phyloP scores from a whole-genome alignment of 495 filamentous ascomycete genomes.

The Lasiosphaeriaceae sp. region DNA sequence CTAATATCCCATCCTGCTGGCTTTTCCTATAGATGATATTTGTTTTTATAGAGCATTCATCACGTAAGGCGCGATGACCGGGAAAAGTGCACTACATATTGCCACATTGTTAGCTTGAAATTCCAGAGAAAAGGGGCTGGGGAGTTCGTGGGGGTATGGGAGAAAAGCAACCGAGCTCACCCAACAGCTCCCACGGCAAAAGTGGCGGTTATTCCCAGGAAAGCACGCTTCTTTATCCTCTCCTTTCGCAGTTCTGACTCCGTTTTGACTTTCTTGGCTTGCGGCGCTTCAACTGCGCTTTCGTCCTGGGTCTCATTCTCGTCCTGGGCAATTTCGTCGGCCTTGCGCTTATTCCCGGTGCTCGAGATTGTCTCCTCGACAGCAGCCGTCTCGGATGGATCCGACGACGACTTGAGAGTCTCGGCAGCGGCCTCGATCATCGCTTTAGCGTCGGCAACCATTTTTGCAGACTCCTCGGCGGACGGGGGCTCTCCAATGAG shows the following conservation, averaged over 20 bases:
- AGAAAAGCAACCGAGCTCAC: constrained; percentile 53
- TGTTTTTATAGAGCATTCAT: constrained; percentile 38
- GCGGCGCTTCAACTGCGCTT: constrained; percentile 53
- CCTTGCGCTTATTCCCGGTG: constrained; percentile 73
- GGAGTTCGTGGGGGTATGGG: constrained; percentile 5
- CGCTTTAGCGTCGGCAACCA: constrained; percentile 80
- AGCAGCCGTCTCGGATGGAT: constrained; percentile 7
- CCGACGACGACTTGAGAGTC: background rate
- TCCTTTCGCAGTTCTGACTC: constrained; percentile 76
- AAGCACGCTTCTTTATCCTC: constrained; percentile 73
- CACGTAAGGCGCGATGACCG: constrained; percentile 56
- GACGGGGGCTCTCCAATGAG: constrained; percentile 62
- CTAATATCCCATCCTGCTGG: no score
- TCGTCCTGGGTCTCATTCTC: constrained; percentile 35
- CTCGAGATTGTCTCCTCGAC: constrained; percentile 29
- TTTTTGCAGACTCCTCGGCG: constrained; percentile 67
- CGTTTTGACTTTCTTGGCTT: constrained; percentile 70
- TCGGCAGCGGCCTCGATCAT: constrained; percentile 83
- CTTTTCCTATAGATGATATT: no score
- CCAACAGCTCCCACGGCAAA: constrained; percentile 65
- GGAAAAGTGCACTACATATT: constrained; percentile 29
- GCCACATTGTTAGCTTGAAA: background rate
- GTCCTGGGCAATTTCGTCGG: constrained; percentile 59
- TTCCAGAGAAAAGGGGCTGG: background rate
- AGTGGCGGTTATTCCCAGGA: constrained; percentile 78